Base-by-base conservation (phyloP, 176 grass and related monocot species). In the Avena eriantha region DNA sequence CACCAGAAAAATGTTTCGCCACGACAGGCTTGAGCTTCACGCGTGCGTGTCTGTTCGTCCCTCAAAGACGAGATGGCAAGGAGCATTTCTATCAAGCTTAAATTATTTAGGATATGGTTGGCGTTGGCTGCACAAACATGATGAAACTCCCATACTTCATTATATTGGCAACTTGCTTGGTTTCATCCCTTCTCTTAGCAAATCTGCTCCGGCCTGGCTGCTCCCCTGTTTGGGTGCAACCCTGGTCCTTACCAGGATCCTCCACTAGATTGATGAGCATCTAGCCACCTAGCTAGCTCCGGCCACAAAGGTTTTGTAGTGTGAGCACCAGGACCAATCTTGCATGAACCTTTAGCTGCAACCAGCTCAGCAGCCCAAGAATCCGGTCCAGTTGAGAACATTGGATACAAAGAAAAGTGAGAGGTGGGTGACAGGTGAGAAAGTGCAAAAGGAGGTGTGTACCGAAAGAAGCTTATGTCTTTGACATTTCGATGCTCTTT, bases 401-500 rank as follows among this genome's bases (percentile, higher is more conserved):
- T 10, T 5, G 33, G 33, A 77, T 21, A 21, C 77, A 49, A 4
- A 29, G 14, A 48, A n/a, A 17, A 24, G 26, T 2, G 60, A 22
- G 51, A 55, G 51, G 51, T 55, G 51, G 51, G 51, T 55, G 51
- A 18, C 16, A 55, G 51, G 14, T 53, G 51, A 55, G 51, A 78
- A 22, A 17, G 60, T 77, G 83, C 14, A 81, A 77, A 86, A 60
- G 17, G 19, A 33, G 29, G 4, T 59, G 1, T 12, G 43, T 49
- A 82, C 24, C 21, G n/a, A 77, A 85, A 76, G 78, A 51, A 73
- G 65, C 53, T 9, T 17, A 26, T 50, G 39, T 60, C 78, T 49
- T 81, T 82, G 60, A 82, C 83, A 86, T 77, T 76, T 89, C 21
- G 39, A 70, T 57, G 78, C 83, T 11, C 79, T 83, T 73, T 55